Conservation (phyloP, 331 rosid genomes). For the Malus hybrid region DNA sequence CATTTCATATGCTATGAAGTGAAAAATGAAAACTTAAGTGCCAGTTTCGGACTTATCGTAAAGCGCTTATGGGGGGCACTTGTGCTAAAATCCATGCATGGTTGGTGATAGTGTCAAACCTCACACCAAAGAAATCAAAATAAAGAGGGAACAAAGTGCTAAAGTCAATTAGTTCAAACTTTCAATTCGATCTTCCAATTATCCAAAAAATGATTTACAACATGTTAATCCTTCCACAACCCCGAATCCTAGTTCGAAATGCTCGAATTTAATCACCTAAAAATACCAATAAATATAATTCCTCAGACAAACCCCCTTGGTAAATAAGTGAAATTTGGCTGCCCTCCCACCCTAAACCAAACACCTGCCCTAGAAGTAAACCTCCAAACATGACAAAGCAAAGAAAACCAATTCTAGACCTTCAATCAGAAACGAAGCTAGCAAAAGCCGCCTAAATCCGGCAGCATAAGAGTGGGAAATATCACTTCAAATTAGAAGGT, state of each 20-base stretch:
- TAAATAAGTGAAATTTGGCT: neutral
- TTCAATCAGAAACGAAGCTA: slow-evolving; percentile 10
- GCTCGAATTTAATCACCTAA: neutral
- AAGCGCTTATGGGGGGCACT: neutral
- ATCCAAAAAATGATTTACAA: neutral
- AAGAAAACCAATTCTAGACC: slow-evolving; percentile 17
- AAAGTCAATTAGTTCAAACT: neutral
- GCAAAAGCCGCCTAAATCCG: slow-evolving; percentile 21
- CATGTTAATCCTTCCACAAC: neutral
- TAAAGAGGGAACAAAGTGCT: neutral
- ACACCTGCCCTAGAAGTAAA: slow-evolving; percentile 1
- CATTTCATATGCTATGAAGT: neutral
- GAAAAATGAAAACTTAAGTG: neutral
- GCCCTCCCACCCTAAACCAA: neutral
- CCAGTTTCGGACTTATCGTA: neutral
- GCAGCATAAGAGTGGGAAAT: slow-evolving; percentile 5
- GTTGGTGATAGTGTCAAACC: neutral
- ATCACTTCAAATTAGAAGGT: slow-evolving; percentile 25
- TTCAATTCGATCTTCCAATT: neutral
- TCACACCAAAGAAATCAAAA: neutral
- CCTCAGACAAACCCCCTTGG: neutral
- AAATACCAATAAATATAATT: neutral
- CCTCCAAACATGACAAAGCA: slow-evolving; percentile 12
- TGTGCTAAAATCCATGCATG: neutral
- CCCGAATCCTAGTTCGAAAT: neutral